Conservation (phyloP, 1,139 yeast species). For the Taphrina sp. region DNA sequence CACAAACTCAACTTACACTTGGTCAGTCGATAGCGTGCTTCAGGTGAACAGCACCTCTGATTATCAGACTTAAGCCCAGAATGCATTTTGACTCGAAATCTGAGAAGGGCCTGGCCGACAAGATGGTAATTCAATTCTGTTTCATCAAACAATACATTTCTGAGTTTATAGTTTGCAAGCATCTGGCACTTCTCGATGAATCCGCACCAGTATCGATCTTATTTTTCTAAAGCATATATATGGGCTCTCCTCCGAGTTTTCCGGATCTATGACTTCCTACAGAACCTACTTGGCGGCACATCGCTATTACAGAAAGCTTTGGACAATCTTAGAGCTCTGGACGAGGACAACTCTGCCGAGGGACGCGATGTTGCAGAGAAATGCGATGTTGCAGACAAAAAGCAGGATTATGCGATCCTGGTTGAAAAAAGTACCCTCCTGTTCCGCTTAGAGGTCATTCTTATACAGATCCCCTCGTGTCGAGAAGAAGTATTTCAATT, state of each 20-base stretch:
- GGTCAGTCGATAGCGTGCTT: no score
- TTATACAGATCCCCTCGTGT: not conserved
- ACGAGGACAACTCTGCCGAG: not conserved
- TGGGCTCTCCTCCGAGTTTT: slow-evolving; percentile 1
- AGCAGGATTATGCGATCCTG: not conserved
- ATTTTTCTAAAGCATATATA: not conserved
- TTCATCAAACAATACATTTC: no score
- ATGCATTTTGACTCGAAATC: no score
- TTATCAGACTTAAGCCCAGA: no score
- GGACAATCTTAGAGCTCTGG: not conserved
- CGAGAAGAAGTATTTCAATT: slow-evolving; percentile 1
- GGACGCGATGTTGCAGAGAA: not conserved
- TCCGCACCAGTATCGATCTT: not conserved
- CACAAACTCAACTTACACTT: no score
- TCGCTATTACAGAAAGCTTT: not conserved
- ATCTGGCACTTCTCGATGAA: slow-evolving; percentile 7
- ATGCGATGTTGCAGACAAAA: not conserved
- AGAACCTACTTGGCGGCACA: not conserved
- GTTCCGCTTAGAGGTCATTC: slow-evolving; percentile 2
- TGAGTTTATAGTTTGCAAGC: slow-evolving; percentile 1
- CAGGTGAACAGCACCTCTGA: no score
- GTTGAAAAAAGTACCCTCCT: not conserved
- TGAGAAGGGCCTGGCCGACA: no score
- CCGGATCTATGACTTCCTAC: not conserved
- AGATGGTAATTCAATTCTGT: no score